Percentiles rank a stretch among this genome's conserved stretches.
phyloP scores from a whole-genome alignment of 257 asterid species.

The Scutellaria barbata region DNA sequence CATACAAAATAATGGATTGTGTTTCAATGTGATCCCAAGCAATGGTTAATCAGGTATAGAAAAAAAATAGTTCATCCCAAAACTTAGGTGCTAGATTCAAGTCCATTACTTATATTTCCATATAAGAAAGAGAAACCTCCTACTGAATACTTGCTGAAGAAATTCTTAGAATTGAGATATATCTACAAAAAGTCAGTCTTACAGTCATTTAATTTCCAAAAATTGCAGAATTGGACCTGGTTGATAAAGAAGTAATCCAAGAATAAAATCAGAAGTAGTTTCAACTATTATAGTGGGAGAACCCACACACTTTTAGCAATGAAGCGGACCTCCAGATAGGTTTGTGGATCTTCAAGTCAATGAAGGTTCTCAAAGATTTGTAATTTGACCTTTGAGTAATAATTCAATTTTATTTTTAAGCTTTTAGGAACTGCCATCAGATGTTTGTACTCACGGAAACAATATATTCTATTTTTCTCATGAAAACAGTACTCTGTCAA shows the following conservation, averaged over 20 bases:
- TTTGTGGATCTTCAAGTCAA: neutral
- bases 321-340: too few relatives aligned
- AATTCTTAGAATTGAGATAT: neutral
- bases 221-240: neutral
- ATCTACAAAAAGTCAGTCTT: neutral
- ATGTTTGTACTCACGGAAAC: neutral
- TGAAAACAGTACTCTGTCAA: neutral
- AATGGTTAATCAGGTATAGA: neutral
- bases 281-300: neutral
- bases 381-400: neutral
- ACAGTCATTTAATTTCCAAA: conserved; percentile 1
- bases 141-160: neutral
- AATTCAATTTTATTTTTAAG: neutral
- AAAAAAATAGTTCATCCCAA: neutral
- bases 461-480: conserved; percentile 2
- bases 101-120: neutral
- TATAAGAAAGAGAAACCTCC: neutral
- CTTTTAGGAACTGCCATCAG: neutral
- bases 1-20: neutral
- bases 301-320: neutral
- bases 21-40: neutral
- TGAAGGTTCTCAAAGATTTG: neutral
- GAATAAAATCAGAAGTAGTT: neutral
- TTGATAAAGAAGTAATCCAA: conserved; percentile 1
- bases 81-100: conserved; percentile 2